Conservation (phyloP, 148 eudicot species). For the Mesembryanthemum crystallinum region DNA sequence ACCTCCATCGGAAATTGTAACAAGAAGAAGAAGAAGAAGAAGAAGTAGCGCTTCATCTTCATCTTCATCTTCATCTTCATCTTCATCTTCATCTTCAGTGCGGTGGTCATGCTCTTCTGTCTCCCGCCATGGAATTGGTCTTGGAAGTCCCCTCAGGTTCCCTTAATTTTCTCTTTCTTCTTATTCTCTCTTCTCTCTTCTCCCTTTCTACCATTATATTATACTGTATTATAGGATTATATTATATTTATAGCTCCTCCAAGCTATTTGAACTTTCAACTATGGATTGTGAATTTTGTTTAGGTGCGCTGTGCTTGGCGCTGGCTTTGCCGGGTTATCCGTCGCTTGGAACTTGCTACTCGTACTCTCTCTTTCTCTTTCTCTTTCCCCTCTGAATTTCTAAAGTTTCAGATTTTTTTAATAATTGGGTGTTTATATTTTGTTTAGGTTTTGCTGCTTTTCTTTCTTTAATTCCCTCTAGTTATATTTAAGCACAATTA, state of each 20-base stretch:
- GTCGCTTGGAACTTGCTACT: conserved; percentile 81
- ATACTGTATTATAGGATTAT: too few species aligned
- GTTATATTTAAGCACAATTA: not conserved
- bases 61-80: too few species aligned
- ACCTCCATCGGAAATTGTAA: not conserved
- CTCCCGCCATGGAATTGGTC: conserved; percentile 13
- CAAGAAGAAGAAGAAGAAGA: not conserved
- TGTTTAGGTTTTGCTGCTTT: not conserved
- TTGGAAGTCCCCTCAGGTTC: conserved; percentile 20
- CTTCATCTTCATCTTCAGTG: too few species aligned
- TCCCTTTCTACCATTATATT: too few species aligned
- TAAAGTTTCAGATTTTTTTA: not conserved
- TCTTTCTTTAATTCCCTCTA: too few species aligned
- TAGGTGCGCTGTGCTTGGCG: conserved; percentile 91
- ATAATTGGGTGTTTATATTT: conserved; percentile 1
- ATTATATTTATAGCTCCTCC: not conserved
- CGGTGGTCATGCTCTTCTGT: conserved; percentile 25
- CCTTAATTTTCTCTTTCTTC: not conserved
- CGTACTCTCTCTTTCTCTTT: conserved; percentile 39
- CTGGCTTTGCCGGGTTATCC: conserved; percentile 97
- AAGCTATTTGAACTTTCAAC: not conserved
- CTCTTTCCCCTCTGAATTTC: not conserved
- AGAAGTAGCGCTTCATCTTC: not conserved
- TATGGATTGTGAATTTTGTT: not conserved
- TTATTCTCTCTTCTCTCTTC: not conserved